These are phyloP conservation scores for Hortaea werneckii DNA, from an alignment of 2,329 filamentous ascomycete species.

Conservation along the genomic window DNA sequence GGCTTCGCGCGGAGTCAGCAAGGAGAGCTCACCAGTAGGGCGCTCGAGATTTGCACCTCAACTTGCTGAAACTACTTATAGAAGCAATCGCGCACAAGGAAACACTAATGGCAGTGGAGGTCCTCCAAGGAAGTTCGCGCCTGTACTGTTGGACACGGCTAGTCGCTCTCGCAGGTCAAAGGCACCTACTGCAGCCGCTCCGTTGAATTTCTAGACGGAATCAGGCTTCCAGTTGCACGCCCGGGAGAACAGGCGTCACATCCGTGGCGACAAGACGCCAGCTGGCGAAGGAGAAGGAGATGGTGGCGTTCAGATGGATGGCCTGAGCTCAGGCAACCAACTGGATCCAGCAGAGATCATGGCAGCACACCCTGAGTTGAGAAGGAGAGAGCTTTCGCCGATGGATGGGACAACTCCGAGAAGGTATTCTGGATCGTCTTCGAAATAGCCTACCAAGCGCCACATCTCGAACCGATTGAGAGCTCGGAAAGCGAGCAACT, in stretches of 20 bases:
- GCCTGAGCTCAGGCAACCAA: neutral
- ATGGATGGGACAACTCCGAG: conserved; percentile 25
- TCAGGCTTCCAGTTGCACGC: conserved; percentile 19
- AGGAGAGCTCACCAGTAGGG: conserved; percentile 5
- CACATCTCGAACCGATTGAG: conserved; percentile 51
- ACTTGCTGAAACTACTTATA: conserved; percentile 22
- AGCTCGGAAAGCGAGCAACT: conserved; percentile 42
- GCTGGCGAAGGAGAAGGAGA: conserved; percentile 1
- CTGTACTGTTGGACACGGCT: conserved; percentile 72
- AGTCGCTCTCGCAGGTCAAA: conserved; percentile 60
- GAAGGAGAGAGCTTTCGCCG: conserved; percentile 14
- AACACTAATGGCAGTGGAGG: conserved; percentile 10
- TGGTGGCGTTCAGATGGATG: neutral
- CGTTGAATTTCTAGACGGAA: conserved; percentile 48
- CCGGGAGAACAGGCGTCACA: conserved; percentile 21
- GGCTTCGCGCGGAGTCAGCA: conserved; percentile 3
- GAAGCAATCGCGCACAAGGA: conserved; percentile 12
- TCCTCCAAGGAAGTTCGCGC: conserved; percentile 51
- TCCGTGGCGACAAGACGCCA: conserved; percentile 13
- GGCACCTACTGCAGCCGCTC: conserved; percentile 40
- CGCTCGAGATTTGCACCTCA: conserved; percentile 24
- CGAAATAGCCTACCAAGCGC: conserved; percentile 46
- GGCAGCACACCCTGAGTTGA: conserved; percentile 13
- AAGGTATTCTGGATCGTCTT: conserved; percentile 23
- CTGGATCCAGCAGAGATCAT: conserved; percentile 1